A percentile compares a stretch with the other conserved stretches of the same genome.
Evolutionary conservation across 345 rosid genomes (phyloP).

Genomic region (Arabis alpina): DNA sequence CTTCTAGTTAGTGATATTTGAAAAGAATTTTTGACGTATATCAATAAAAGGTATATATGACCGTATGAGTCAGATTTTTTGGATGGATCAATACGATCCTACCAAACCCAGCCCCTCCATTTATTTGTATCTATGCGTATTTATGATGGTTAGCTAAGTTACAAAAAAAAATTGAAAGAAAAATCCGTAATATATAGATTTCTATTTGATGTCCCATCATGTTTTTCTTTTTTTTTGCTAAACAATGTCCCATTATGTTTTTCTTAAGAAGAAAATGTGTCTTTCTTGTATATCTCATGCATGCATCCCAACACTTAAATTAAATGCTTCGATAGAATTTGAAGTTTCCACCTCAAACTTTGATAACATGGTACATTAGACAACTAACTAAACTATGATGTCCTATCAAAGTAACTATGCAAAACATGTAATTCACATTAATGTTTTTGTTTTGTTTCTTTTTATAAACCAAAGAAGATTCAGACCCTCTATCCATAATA

Average conservation of each 20-base stretch:
- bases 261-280: not conserved
- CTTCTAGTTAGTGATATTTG: not conserved
- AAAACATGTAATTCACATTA: not conserved
- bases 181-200: not conserved
- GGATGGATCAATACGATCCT: constrained; percentile 21
- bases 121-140: constrained; percentile 3
- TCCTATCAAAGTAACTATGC: not conserved
- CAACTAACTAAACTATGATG: not conserved
- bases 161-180: not conserved
- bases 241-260: not conserved
- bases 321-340: not conserved
- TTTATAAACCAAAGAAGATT: too few relatives aligned
- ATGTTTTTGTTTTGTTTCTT: too few relatives aligned
- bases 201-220: constrained; percentile 6
- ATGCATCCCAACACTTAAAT: not conserved
- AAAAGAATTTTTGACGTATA: not conserved
- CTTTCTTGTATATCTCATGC: not conserved
- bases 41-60: not conserved
- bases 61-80: constrained; percentile 3
- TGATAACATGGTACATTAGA: not conserved
- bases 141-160: constrained; percentile 1
- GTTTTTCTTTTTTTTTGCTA: not conserved
- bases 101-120: constrained; percentile 6
- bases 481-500: too few relatives aligned
- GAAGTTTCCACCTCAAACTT: not conserved